Evolutionary conservation across 176 grass and related monocot species (phyloP), one percentile per base, ranked within the genome.

Genomic region (Eremochloa ophiuroides): DNA sequence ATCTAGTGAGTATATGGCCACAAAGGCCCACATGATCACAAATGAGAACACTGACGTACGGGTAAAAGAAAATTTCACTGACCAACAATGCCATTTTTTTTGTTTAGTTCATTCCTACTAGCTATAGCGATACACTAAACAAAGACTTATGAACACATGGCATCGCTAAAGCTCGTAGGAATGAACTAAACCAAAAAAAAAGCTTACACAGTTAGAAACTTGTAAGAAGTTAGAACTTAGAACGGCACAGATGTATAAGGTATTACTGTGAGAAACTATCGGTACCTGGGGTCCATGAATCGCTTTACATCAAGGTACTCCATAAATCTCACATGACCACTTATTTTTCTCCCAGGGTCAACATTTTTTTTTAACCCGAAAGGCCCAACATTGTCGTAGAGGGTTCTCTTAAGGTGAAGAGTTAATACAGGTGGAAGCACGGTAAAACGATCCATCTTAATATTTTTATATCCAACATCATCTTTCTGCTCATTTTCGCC

Each of bases 401-500:
- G 2, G 5, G 34, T 38, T 69, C 66, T 69, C 4, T 69, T 15
- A 69, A 78, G 2, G 1, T 64, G 75, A 78, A 78, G 38, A 78
- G 10, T 33, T 78, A 78, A 64, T 78, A 78, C 81, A 80, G 64
- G 46, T 66, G 94, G 92, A 30, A 84, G 85, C 63, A 35, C 83
- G 55, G 39, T 68, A 81, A 97, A 59, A 80, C 86, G 46, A 60
- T 33, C 31, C 73, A 72, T 92, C 67, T 66, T 74, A 81, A 75
- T 84, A 51, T 58, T n/a, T n/a, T n/a, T 77, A 85, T 25, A 1
- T 61, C 15, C 61, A 47, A 71, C 79, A 33, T 22, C 14, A 59
- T 90, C 74, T 63, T 82, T 47, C 68, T 78, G 72, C n/a, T n/a
- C n/a, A n/a, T n/a, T n/a, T n/a, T n/a, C n/a, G n/a, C n/a, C n/a